Percentiles rank a stretch among this genome's conserved stretches.
Evolutionary conservation across 495 filamentous ascomycete genomes (phyloP).

Genomic region (Tuber aestivum): DNA sequence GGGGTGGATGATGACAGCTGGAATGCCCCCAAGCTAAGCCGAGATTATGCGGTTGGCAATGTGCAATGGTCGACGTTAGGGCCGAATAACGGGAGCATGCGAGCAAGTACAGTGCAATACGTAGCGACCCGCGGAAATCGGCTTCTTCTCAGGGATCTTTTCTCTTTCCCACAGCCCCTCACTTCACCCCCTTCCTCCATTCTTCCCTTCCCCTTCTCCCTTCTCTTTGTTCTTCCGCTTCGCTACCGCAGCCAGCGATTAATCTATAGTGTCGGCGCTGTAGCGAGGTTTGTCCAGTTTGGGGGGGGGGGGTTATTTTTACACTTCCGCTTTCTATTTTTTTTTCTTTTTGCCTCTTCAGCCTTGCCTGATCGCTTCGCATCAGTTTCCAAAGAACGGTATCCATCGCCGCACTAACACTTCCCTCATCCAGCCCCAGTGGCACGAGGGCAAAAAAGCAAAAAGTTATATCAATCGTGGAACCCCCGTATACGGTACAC

Average conservation of each 20-base stretch:
- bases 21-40: background rate
- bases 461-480: background rate
- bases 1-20: background rate
- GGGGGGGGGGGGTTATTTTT: background rate
- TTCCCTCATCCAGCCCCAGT: background rate
- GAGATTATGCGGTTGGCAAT: background rate
- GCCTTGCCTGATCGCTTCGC: conserved; percentile 1
- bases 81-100: background rate
- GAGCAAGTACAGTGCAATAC: background rate
- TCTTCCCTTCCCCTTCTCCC: background rate
- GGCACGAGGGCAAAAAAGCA: background rate
- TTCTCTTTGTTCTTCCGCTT: background rate
- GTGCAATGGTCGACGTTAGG: background rate
- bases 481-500: background rate
- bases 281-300: background rate
- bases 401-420: conserved; percentile 1
- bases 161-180: background rate
- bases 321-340: background rate
- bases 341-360: conserved; percentile 3
- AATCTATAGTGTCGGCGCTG: background rate
- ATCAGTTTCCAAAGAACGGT: conserved; percentile 3
- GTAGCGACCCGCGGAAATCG: background rate
- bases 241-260: background rate
- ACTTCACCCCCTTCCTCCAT: background rate
- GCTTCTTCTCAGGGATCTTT: background rate